Evolutionary conservation across 768 basidiomycete species (phyloP).

Genomic region (Pleurotus giganteus): DNA sequence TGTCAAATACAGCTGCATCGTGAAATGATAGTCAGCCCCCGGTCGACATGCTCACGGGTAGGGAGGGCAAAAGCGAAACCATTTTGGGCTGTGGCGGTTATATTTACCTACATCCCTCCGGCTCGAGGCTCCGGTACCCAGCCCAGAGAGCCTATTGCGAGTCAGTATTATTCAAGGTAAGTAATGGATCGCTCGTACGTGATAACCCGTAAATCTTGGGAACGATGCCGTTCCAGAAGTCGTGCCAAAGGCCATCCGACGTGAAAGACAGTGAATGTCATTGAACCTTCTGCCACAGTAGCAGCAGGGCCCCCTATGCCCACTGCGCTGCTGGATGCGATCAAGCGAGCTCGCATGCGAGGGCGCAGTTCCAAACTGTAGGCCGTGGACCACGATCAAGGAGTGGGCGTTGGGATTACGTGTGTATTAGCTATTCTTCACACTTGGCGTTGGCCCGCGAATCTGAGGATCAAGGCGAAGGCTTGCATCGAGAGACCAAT

Average conservation of each 20-base stretch:
- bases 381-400: neutral
- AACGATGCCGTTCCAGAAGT: neutral
- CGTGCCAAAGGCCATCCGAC: neutral
- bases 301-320: too few relatives aligned
- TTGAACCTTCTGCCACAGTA: too few relatives aligned
- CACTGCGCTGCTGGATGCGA: too few relatives aligned
- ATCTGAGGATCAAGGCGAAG: slow-evolving; percentile 7
- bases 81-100: neutral
- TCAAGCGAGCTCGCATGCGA: too few relatives aligned
- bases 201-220: slow-evolving; percentile 8
- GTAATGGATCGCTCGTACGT: neutral
- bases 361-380: too few relatives aligned
- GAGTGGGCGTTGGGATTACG: neutral
- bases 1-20: slow-evolving; percentile 10
- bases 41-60: neutral
- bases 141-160: neutral
- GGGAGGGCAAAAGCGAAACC: neutral
- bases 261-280: too few relatives aligned
- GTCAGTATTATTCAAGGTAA: neutral
- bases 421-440: neutral
- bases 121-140: slow-evolving; percentile 8
- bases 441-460: neutral
- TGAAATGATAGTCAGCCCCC: neutral
- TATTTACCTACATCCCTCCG: neutral
- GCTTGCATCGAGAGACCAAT: neutral